phyloP scores from a whole-genome alignment of 1,139 yeast genomes.

The Suhomyces guaymorum region DNA sequence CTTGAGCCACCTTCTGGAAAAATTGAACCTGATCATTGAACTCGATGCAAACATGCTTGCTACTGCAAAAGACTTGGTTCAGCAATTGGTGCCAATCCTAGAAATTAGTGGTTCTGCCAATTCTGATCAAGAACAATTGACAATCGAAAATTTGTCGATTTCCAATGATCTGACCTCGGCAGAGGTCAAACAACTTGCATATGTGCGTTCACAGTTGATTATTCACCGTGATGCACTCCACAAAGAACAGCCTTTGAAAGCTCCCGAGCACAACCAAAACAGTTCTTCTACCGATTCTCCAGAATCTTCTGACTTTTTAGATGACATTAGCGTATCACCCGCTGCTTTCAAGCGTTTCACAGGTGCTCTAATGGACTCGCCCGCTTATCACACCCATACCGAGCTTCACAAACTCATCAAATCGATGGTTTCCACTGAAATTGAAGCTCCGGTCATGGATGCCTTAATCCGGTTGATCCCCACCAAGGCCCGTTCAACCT shows the following conservation, averaged over 20 bases:
- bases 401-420: slow-evolving; percentile 16
- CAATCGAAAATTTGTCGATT: too few relatives aligned
- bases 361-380: slow-evolving; percentile 3
- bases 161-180: slow-evolving; percentile 2
- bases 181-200: slow-evolving; percentile 7
- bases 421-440: slow-evolving; percentile 11
- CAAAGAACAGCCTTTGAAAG: slow-evolving; percentile 6
- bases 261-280: too few relatives aligned
- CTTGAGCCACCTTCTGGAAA: slow-evolving; percentile 17
- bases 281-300: too few relatives aligned
- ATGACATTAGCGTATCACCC: too few relatives aligned
- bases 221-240: not conserved
- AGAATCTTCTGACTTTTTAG: too few relatives aligned
- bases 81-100: not conserved
- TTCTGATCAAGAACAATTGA: too few relatives aligned
- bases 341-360: slow-evolving; percentile 5
- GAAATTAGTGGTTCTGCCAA: too few relatives aligned
- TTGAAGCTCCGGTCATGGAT: slow-evolving; percentile 13
- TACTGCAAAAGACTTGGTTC: slow-evolving; percentile 3
- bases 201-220: slow-evolving; percentile 5
- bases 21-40: slow-evolving; percentile 14
- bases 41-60: slow-evolving; percentile 9
- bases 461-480: slow-evolving; percentile 18
- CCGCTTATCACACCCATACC: slow-evolving; percentile 10
- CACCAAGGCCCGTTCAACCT: slow-evolving; percentile 9